Conservation (phyloP, 1,284 basidiomycete genomes). For the Puccinia coronata region DNA sequence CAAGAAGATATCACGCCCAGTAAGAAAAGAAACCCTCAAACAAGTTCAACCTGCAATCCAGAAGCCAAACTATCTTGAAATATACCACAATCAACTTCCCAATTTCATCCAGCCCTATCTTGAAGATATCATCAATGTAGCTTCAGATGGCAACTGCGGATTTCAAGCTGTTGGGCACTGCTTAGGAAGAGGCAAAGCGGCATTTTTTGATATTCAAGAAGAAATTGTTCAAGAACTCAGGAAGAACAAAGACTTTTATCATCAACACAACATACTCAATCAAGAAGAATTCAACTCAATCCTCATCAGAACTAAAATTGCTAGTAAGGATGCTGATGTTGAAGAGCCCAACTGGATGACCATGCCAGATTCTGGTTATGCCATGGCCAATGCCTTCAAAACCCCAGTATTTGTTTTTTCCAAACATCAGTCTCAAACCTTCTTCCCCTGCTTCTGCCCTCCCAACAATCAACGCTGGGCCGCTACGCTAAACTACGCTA, state of each 20-base stretch:
- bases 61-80: too few species aligned
- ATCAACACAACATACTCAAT: too few species aligned
- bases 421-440: neutral
- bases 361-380: neutral
- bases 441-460: conserved; percentile 15
- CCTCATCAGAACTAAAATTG: neutral
- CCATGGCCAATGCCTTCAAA: conserved; percentile 1
- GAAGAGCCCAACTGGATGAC: neutral
- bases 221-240: neutral
- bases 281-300: neutral
- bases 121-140: neutral
- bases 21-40: too few species aligned
- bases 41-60: too few species aligned
- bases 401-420: too few species aligned
- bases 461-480: too few species aligned
- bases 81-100: neutral
- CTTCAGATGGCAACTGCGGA: neutral
- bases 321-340: neutral
- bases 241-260: neutral
- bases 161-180: neutral
- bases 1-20: too few species aligned
- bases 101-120: neutral
- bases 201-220: neutral
- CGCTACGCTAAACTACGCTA: too few species aligned
- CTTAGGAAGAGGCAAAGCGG: neutral